These are phyloP conservation scores for Fistulina hepatica DNA, from an alignment of 1,284 basidiomycete species.

Conservation along the genomic window DNA sequence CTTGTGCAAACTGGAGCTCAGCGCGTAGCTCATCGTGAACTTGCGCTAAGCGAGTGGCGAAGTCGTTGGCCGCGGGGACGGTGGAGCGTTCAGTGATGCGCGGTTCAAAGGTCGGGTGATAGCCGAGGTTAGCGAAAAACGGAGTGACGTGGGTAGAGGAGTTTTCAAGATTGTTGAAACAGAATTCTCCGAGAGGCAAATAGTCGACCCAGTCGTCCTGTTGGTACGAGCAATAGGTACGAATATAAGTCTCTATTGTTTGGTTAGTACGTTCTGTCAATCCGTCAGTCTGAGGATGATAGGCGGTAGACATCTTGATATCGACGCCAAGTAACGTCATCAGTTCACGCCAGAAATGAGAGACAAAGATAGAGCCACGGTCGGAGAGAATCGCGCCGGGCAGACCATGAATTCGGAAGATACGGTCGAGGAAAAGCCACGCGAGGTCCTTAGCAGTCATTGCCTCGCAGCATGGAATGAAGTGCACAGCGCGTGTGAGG, in stretches of 20 bases:
- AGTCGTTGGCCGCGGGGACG: slow-evolving; percentile 17
- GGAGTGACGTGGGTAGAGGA: slow-evolving; percentile 6
- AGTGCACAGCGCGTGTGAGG: slow-evolving; percentile 24
- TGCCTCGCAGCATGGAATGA: slow-evolving; percentile 20
- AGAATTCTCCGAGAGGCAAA: slow-evolving; percentile 17
- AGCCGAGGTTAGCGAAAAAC: slow-evolving; percentile 8
- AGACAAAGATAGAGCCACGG: slow-evolving; percentile 19
- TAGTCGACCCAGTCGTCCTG: slow-evolving; percentile 22
- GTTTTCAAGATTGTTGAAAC: slow-evolving; percentile 11
- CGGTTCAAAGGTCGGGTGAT: slow-evolving; percentile 20
- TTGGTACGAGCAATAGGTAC: slow-evolving; percentile 16
- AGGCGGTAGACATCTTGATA: slow-evolving; percentile 19
- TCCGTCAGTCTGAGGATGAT: slow-evolving; percentile 23
- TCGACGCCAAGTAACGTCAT: slow-evolving; percentile 13
- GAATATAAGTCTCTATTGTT: slow-evolving; percentile 16
- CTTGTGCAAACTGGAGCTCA: slow-evolving; percentile 20
- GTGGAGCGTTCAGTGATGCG: slow-evolving; percentile 16
- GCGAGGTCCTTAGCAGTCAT: slow-evolving; percentile 22
- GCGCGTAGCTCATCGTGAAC: slow-evolving; percentile 20
- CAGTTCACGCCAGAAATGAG: slow-evolving; percentile 19
- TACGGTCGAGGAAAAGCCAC: slow-evolving; percentile 17
- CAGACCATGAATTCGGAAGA: slow-evolving; percentile 21
- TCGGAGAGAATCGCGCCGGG: slow-evolving; percentile 22
- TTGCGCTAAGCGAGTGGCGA: slow-evolving; percentile 11
- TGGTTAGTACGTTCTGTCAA: slow-evolving; percentile 16